A percentile compares a stretch with the other conserved stretches of the same genome.
These are phyloP conservation scores for Tetraselmis chui DNA, from an alignment of 139 green algal species.

Conservation along the genomic window DNA sequence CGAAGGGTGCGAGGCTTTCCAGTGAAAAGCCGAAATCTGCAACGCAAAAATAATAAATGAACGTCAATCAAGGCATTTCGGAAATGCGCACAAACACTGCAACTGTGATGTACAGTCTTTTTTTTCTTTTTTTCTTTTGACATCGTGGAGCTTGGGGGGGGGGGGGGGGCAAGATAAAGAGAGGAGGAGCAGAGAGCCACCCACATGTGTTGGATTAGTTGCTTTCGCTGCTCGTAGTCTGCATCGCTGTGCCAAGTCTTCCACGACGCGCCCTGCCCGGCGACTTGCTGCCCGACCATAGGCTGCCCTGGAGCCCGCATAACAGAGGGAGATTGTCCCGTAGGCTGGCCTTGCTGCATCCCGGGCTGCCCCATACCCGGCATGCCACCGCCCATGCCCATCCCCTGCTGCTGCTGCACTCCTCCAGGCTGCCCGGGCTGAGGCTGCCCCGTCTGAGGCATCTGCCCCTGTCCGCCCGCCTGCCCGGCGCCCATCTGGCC, in stretches of 20 bases:
- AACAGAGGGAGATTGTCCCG: too few relatives aligned
- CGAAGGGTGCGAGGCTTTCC: conserved; percentile 14
- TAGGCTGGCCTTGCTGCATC: background rate
- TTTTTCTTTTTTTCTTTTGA: conserved; percentile 14
- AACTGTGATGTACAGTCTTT: conserved; percentile 18
- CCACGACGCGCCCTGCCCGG: conserved; percentile 14
- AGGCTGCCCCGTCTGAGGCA: too few relatives aligned
- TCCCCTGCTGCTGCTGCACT: too few relatives aligned
- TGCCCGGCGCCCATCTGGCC: background rate
- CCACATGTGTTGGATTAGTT: conserved; percentile 41
- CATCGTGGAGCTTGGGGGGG: conserved; percentile 10
- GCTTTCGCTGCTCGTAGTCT: conserved; percentile 24
- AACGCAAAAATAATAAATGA: conserved; percentile 9
- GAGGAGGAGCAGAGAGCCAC: background rate
- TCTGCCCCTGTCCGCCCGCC: too few relatives aligned
- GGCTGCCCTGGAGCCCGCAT: too few relatives aligned
- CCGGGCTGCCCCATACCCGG: background rate
- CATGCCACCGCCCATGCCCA: too few relatives aligned
- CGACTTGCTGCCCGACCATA: too few relatives aligned
- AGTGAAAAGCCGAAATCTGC: conserved; percentile 27
- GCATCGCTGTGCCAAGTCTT: conserved; percentile 27
- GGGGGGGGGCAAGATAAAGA: background rate
- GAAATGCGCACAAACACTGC: background rate
- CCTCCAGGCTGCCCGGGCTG: too few relatives aligned
- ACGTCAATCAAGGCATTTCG: background rate